phyloP scores from a whole-genome alignment of 306 rosid genomes.

The Rosa rugosa region DNA sequence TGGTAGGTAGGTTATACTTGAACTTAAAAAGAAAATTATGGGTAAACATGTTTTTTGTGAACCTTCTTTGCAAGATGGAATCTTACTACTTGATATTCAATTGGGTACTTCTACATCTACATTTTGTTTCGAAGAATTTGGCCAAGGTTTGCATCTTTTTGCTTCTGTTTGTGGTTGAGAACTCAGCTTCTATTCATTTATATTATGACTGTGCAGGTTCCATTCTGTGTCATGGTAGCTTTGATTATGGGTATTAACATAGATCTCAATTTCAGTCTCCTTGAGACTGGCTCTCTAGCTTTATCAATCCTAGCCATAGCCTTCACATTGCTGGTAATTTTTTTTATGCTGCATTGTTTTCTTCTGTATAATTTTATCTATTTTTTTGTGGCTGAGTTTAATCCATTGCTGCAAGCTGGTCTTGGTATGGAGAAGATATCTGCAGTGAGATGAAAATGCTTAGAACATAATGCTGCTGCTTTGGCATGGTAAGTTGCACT shows the following conservation, averaged over 20 bases:
- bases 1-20: not conserved
- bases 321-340: constrained; percentile 82
- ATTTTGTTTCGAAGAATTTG: too few species aligned
- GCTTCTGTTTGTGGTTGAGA: too few species aligned
- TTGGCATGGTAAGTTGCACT: constrained; percentile 99
- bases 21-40: not conserved
- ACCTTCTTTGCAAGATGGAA: not conserved
- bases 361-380: too few species aligned
- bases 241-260: constrained; percentile 76
- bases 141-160: too few species aligned
- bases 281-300: constrained; percentile 84
- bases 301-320: constrained; percentile 59
- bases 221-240: constrained; percentile 66
- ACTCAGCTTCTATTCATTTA: too few species aligned
- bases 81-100: too few species aligned
- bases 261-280: constrained; percentile 76
- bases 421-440: too few species aligned
- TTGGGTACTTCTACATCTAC: too few species aligned
- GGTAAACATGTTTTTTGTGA: not conserved
- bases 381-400: too few species aligned
- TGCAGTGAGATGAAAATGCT: too few species aligned
- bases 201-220: constrained; percentile 51
- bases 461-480: constrained; percentile 87
- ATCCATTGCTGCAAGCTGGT: too few species aligned
- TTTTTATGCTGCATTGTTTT: too few species aligned